A percentile compares a stretch with the other conserved stretches of the same genome.
These are phyloP conservation scores for Penicillium verhagenii DNA, from an alignment of 495 filamentous ascomycete genomes.

Conservation along the genomic window DNA sequence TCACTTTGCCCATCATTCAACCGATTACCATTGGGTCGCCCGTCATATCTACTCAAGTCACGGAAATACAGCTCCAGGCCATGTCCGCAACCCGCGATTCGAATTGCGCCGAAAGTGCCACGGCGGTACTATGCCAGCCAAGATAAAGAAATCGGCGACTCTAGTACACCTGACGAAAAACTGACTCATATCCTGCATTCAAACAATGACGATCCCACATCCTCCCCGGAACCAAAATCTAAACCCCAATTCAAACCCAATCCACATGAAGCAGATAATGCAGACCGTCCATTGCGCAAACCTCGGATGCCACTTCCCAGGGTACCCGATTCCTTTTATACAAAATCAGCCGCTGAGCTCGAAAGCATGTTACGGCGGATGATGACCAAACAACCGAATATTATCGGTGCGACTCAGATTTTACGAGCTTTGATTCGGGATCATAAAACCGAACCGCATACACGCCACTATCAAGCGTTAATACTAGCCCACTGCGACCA, in stretches of 20 bases:
- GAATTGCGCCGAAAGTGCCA: constrained; percentile 8
- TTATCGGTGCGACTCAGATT: constrained; percentile 28
- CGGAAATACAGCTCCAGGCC: constrained; percentile 12
- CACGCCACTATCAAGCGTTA: constrained; percentile 68
- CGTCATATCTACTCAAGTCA: constrained; percentile 6
- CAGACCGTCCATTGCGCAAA: neutral
- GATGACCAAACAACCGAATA: constrained; percentile 17
- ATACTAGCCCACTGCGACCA: constrained; percentile 67
- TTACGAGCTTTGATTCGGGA: constrained; percentile 53
- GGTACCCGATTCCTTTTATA: neutral
- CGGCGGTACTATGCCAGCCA: constrained; percentile 27
- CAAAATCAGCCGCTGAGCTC: constrained; percentile 6
- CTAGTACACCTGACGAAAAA: neutral
- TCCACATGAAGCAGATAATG: neutral
- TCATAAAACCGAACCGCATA: constrained; percentile 61
- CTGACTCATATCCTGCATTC: neutral
- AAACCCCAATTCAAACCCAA: neutral
- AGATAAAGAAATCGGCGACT: neutral
- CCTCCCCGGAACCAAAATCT: neutral
- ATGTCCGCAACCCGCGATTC: constrained; percentile 3
- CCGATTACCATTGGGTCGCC: constrained; percentile 12
- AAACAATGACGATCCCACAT: neutral
- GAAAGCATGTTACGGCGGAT: constrained; percentile 28
- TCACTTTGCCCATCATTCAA: constrained; percentile 62
- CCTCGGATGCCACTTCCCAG: neutral